These are phyloP conservation scores for Aspergillus olivimuriae DNA, from an alignment of 495 filamentous ascomycete species.

Conservation along the genomic window DNA sequence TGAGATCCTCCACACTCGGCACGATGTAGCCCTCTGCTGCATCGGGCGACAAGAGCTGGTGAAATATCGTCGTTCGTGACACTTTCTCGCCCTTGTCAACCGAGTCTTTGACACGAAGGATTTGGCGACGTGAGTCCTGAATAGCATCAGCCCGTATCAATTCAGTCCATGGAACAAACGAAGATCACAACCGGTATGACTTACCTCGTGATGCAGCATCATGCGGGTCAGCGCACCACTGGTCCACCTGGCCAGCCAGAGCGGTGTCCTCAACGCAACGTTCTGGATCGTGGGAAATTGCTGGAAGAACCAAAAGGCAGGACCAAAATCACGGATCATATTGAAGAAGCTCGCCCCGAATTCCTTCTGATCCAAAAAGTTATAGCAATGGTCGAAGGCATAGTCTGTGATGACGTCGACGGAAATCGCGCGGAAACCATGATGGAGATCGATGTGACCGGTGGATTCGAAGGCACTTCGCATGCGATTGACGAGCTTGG, in stretches of 20 bases:
- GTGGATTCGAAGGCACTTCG: conserved; percentile 6
- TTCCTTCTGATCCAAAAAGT: conserved; percentile 13
- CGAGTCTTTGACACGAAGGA: conserved; percentile 10
- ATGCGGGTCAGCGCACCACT: conserved; percentile 9
- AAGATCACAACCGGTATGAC: conserved; percentile 6
- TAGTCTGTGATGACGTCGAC: conserved; percentile 41
- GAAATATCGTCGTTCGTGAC: conserved; percentile 26
- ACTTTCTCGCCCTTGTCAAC: conserved; percentile 16
- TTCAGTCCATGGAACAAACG: background rate
- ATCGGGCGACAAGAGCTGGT: conserved; percentile 23
- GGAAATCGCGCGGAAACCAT: conserved; percentile 30
- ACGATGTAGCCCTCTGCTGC: conserved; percentile 15
- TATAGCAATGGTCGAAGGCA: conserved; percentile 23
- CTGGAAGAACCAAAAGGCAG: conserved; percentile 18
- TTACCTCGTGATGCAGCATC: conserved; percentile 19
- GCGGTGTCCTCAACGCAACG: conserved; percentile 11
- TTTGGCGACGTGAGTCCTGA: conserved; percentile 12
- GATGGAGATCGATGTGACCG: conserved; percentile 13
- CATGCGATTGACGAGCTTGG: conserved; percentile 10
- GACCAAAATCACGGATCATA: conserved; percentile 12
- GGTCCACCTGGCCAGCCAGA: conserved; percentile 14
- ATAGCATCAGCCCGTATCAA: too few species aligned
- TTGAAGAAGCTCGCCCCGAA: conserved; percentile 17
- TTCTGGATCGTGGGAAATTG: conserved; percentile 15
- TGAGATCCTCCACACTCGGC: conserved; percentile 15